Conservation (phyloP, 371 early-diverging fungal species). For the Mycotypha africana region DNA sequence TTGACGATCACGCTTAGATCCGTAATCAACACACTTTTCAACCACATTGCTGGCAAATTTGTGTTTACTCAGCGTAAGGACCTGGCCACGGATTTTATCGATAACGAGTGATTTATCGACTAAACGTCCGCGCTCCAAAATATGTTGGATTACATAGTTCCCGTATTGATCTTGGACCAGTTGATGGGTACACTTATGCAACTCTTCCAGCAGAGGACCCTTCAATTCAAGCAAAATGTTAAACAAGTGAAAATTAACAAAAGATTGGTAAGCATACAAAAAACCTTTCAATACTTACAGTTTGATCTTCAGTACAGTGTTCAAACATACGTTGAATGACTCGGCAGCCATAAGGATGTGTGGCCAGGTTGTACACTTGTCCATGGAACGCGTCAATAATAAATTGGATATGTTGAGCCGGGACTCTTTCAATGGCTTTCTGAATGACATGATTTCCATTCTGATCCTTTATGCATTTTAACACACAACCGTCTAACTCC, state of each 20-base stretch:
- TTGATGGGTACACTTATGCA: slow-evolving; percentile 83
- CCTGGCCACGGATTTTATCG: slow-evolving; percentile 85
- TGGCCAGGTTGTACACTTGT: slow-evolving; percentile 94
- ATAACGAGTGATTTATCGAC: slow-evolving; percentile 84
- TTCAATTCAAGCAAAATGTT: background rate
- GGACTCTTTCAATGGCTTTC: slow-evolving; percentile 98
- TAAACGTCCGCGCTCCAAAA: slow-evolving; percentile 91
- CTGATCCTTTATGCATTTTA: slow-evolving; percentile 99
- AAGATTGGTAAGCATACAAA: too few species aligned
- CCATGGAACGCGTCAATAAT: slow-evolving; percentile 97
- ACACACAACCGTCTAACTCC: slow-evolving; percentile 92
- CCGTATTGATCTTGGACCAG: slow-evolving; percentile 99
- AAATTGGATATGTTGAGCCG: slow-evolving; percentile 89
- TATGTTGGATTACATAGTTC: slow-evolving; percentile 97
- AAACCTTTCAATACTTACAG: slow-evolving; percentile 51
- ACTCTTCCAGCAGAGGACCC: slow-evolving; percentile 86
- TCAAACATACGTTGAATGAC: slow-evolving; percentile 99
- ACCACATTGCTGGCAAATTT: slow-evolving; percentile 99
- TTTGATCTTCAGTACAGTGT: slow-evolving; percentile 88
- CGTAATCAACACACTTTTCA: slow-evolving; percentile 90
- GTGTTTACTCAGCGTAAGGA: slow-evolving; percentile 88
- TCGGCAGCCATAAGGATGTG: slow-evolving; percentile 99
- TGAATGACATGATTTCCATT: slow-evolving; percentile 99
- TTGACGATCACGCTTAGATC: slow-evolving; percentile 66
- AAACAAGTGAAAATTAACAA: background rate